phyloP scores from a whole-genome alignment of 768 basidiomycete species.

The Tephrocybe rancida region DNA sequence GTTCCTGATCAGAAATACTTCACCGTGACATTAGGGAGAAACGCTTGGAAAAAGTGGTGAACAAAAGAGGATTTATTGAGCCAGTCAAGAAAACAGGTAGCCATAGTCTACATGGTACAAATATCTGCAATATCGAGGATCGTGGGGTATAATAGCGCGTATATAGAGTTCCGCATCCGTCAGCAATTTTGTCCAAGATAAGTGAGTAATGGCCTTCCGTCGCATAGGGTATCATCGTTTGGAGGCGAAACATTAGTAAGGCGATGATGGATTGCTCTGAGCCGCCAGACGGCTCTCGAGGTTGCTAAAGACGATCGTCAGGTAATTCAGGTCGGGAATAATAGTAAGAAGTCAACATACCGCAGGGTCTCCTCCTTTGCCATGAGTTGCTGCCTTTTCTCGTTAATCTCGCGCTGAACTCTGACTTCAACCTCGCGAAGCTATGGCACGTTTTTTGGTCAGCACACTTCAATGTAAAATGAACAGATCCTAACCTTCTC shows the following conservation, averaged over 20 bases:
- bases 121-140: background rate
- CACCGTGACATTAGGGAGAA: background rate
- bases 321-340: background rate
- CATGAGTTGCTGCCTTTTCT: slow-evolving; percentile 82
- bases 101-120: slow-evolving; percentile 9
- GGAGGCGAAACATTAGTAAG: slow-evolving; percentile 12
- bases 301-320: slow-evolving; percentile 37
- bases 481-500: slow-evolving; percentile 57
- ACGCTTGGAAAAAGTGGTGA: too few relatives aligned
- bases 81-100: too few relatives aligned
- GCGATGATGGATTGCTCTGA: slow-evolving; percentile 36
- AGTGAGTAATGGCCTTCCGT: background rate
- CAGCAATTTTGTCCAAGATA: slow-evolving; percentile 16
- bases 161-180: slow-evolving; percentile 18
- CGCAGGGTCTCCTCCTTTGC: slow-evolving; percentile 85
- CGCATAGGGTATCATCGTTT: slow-evolving; percentile 8
- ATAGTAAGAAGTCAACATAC: slow-evolving; percentile 32
- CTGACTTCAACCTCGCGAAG: slow-evolving; percentile 86
- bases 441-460: slow-evolving; percentile 29
- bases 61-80: too few relatives aligned
- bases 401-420: slow-evolving; percentile 85
- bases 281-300: slow-evolving; percentile 62
- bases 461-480: background rate
- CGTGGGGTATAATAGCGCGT: slow-evolving; percentile 15
- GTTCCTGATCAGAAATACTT: background rate